A percentile compares a stretch with the other conserved stretches of the same genome.
Evolutionary conservation across 768 basidiomycete genomes (phyloP).

Genomic region (Coprinopsis strossmayeri): DNA sequence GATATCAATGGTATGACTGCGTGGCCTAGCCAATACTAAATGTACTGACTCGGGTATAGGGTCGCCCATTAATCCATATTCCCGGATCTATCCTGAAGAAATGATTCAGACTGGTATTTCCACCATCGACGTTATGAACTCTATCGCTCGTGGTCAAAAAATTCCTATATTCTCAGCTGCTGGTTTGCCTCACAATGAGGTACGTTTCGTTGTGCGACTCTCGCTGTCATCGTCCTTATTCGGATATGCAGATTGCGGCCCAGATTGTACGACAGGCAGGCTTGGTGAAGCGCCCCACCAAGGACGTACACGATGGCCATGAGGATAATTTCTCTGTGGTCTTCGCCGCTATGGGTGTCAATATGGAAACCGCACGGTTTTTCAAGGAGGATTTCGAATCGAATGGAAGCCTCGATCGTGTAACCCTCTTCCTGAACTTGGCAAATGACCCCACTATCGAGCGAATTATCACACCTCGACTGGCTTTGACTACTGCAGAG

Average conservation of each 20-base stretch:
- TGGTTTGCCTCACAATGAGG: constrained; percentile 98
- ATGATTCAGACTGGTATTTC: constrained; percentile 99
- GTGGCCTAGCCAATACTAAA: background rate
- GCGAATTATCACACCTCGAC: constrained; percentile 97
- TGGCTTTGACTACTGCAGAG: constrained; percentile 96
- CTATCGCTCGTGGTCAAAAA: constrained; percentile 99
- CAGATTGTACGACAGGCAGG: constrained; percentile 99
- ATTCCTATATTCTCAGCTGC: constrained; percentile 99
- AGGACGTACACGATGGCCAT: constrained; percentile 97
- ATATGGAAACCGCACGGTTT: constrained; percentile 99
- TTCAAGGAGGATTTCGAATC: constrained; percentile 99
- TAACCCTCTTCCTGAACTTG: constrained; percentile 96
- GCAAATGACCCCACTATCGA: constrained; percentile 99
- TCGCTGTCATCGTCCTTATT: constrained; percentile 6
- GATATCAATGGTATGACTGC: constrained; percentile 87
- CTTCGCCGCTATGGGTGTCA: constrained; percentile 99
- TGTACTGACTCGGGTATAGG: constrained; percentile 39
- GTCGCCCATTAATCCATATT: constrained; percentile 96
- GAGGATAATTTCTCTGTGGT: constrained; percentile 99
- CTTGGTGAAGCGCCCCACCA: constrained; percentile 92
- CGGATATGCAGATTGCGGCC: constrained; percentile 76
- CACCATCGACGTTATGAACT: constrained; percentile 97
- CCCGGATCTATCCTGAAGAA: constrained; percentile 99
- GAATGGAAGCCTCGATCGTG: constrained; percentile 94
- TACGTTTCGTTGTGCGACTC: constrained; percentile 23